These are phyloP conservation scores for Ricinus communis DNA, from an alignment of 345 rosid species.

Conservation along the genomic window DNA sequence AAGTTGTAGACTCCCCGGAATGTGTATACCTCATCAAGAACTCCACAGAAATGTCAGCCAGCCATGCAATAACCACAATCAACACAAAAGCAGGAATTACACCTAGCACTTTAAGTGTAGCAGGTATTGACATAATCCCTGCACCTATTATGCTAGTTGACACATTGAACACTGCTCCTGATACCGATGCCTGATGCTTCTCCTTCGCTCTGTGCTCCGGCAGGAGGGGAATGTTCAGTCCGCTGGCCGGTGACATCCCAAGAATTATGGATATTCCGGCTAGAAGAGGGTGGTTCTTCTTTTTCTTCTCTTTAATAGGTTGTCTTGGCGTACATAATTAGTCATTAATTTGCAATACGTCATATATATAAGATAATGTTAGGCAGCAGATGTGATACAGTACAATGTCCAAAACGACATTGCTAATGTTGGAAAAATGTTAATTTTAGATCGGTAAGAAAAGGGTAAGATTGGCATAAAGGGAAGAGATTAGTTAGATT, in stretches of 20 bases:
- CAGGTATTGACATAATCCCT: slow-evolving; percentile 92
- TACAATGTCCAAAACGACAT: slow-evolving; percentile 27
- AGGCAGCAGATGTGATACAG: background rate
- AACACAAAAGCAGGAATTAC: slow-evolving; percentile 66
- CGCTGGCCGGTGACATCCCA: slow-evolving; percentile 49
- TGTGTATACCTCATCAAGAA: slow-evolving; percentile 62
- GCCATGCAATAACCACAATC: slow-evolving; percentile 60
- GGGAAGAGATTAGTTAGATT: background rate
- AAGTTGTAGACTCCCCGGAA: slow-evolving; percentile 58
- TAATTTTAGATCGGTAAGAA: background rate
- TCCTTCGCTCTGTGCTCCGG: slow-evolving; percentile 29
- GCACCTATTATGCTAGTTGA: slow-evolving; percentile 85
- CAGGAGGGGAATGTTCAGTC: slow-evolving; percentile 48
- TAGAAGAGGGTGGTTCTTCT: background rate
- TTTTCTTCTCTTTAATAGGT: background rate
- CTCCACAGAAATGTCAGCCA: slow-evolving; percentile 67
- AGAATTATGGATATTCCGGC: slow-evolving; percentile 8
- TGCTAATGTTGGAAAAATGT: background rate
- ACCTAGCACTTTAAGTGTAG: slow-evolving; percentile 77
- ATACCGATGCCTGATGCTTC: slow-evolving; percentile 42
- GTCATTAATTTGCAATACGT: background rate
- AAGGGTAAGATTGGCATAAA: slow-evolving; percentile 20
- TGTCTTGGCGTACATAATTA: slow-evolving; percentile 34
- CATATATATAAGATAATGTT: background rate
- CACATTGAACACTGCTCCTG: slow-evolving; percentile 87